A percentile compares a stretch with the other conserved stretches of the same genome.
Conservation (phyloP, 768 basidiomycete genomes). For the Daedaleopsis sinensis region DNA sequence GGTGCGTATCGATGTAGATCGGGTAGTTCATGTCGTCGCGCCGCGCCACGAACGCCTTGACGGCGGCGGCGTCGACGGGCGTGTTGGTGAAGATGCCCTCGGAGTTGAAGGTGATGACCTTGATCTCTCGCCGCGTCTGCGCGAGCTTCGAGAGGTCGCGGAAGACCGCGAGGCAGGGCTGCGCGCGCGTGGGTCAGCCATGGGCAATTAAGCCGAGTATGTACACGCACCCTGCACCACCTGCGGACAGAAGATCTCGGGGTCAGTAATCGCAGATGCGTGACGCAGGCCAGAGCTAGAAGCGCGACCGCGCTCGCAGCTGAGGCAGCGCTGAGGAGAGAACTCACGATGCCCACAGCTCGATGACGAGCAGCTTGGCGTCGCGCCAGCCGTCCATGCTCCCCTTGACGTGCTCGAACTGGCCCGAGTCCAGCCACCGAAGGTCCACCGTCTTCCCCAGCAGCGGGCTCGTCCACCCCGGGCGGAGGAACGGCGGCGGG, state of each 20-base stretch:
- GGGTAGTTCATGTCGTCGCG: conserved; percentile 34
- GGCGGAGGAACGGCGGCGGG: conserved; percentile 34
- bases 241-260: conserved; percentile 23
- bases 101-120: conserved; percentile 34
- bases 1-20: conserved; percentile 30
- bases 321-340: background rate
- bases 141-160: conserved; percentile 29
- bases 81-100: conserved; percentile 34
- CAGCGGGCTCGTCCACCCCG: conserved; percentile 34
- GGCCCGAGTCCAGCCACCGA: conserved; percentile 30
- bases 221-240: conserved; percentile 29
- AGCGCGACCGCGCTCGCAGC: background rate
- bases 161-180: conserved; percentile 35
- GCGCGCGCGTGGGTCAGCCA: conserved; percentile 13
- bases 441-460: conserved; percentile 30
- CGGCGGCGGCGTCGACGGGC: conserved; percentile 26
- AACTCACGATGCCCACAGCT: conserved; percentile 36
- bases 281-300: background rate
- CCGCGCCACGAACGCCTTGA: conserved; percentile 27
- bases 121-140: conserved; percentile 25
- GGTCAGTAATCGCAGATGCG: conserved; percentile 12
- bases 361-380: conserved; percentile 31
- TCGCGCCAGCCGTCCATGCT: conserved; percentile 31
- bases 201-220: conserved; percentile 22
- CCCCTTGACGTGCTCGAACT: conserved; percentile 29